Conservation (phyloP, 208 protist genomes). For the Porcisia deanei region DNA sequence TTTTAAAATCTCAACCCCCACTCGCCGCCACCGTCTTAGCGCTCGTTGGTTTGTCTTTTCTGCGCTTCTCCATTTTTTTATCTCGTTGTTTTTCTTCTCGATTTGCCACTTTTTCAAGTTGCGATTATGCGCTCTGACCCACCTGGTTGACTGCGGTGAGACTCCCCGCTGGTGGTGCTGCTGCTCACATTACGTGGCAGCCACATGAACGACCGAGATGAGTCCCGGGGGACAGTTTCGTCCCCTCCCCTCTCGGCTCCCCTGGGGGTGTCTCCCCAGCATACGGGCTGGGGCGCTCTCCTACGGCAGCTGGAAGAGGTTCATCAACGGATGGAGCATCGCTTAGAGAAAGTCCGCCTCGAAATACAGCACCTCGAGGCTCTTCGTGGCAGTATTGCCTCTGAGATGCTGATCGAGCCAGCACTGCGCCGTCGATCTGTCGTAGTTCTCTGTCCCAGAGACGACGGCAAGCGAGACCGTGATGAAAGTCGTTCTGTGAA, state of each 20-base stretch:
- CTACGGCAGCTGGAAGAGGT: constrained; percentile 5
- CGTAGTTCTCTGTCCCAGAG: neutral
- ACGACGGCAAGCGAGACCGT: constrained; percentile 2
- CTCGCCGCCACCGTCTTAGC: no score
- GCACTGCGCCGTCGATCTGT: neutral
- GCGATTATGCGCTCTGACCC: neutral
- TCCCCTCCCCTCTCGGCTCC: neutral
- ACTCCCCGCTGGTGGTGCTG: neutral
- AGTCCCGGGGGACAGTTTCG: neutral
- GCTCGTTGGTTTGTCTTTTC: no score
- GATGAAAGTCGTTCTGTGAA: neutral
- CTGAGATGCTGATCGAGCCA: neutral
- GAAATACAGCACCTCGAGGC: constrained; percentile 19
- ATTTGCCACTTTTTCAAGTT: neutral
- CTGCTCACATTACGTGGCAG: neutral
- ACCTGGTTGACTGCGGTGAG: neutral
- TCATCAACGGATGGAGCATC: neutral
- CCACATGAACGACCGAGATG: neutral
- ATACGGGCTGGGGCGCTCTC: neutral
- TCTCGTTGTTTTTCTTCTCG: no score
- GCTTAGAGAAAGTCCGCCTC: neutral
- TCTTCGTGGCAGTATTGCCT: constrained; percentile 5
- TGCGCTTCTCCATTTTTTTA: neutral
- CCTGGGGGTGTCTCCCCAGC: neutral
- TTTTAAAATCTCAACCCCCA: no score